Conservation (phyloP, 805 yeast species). For the Jamesozyma piceae region DNA sequence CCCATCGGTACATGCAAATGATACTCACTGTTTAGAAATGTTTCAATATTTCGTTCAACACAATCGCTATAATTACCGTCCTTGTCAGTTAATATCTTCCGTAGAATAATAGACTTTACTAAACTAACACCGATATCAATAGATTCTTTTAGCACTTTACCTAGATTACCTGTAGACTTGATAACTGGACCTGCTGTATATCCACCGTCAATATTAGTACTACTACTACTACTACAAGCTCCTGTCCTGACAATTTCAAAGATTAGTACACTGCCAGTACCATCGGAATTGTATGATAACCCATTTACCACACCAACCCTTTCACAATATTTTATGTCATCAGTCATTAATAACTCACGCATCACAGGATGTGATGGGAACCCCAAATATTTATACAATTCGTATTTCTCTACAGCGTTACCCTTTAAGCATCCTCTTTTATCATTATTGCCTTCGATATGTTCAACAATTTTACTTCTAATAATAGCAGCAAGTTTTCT, state of each 20-base stretch:
- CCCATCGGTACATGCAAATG: conserved; percentile 89
- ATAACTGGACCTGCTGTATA: conserved; percentile 35
- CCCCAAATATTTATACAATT: conserved; percentile 63
- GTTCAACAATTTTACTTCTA: conserved; percentile 80
- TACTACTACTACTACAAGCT: conserved; percentile 23
- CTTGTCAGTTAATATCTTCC: conserved; percentile 26
- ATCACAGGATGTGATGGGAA: conserved; percentile 41
- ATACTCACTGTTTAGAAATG: conserved; percentile 63
- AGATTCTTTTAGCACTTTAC: conserved; percentile 94
- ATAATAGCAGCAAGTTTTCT: conserved; percentile 79
- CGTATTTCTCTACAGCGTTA: conserved; percentile 39
- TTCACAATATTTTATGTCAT: conserved; percentile 39
- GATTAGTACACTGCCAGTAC: conserved; percentile 71
- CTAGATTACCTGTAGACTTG: conserved; percentile 84
- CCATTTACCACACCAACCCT: conserved; percentile 77
- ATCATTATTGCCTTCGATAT: conserved; percentile 45
- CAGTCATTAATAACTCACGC: conserved; percentile 33
- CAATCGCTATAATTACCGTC: no score
- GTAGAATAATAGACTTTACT: conserved; percentile 66
- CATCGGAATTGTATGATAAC: conserved; percentile 76
- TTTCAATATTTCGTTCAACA: conserved; percentile 41
- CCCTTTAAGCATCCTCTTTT: conserved; percentile 32
- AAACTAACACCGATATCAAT: conserved; percentile 78
- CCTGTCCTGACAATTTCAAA: conserved; percentile 69
- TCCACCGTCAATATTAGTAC: no score